Conservation (phyloP, 371 early-diverging fungal species). For the Circinella minor region DNA sequence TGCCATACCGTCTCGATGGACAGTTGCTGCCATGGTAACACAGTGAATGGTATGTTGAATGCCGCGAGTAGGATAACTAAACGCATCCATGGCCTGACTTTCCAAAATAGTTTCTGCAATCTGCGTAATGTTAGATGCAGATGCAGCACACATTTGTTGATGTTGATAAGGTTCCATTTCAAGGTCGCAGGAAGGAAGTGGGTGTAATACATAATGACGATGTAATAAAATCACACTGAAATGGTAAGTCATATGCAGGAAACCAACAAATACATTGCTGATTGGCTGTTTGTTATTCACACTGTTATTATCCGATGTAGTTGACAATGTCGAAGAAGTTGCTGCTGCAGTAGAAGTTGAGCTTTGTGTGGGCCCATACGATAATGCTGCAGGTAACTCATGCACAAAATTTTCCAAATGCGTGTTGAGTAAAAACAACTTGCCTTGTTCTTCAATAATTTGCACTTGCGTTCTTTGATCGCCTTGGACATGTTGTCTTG, state of each 20-base stretch:
- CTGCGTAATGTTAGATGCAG: conserved; percentile 49
- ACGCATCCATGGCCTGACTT: conserved; percentile 24
- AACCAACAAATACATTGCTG: conserved; percentile 41
- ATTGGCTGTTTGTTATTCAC: conserved; percentile 41
- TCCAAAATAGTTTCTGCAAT: conserved; percentile 42
- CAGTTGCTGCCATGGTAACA: conserved; percentile 38
- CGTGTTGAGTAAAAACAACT: conserved; percentile 46
- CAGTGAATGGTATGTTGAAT: conserved; percentile 52
- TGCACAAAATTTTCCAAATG: conserved; percentile 51
- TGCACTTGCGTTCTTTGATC: conserved; percentile 28
- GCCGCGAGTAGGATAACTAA: conserved; percentile 42
- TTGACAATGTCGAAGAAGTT: too few relatives aligned
- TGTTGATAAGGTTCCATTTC: conserved; percentile 36
- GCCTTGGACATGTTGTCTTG: conserved; percentile 37
- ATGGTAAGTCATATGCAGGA: conserved; percentile 81
- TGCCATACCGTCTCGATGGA: conserved; percentile 41
- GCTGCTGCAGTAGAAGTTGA: conserved; percentile 35
- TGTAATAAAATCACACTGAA: conserved; percentile 80
- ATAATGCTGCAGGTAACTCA: conserved; percentile 51
- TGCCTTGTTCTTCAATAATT: conserved; percentile 43
- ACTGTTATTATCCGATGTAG: too few relatives aligned
- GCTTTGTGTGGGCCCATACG: conserved; percentile 43
- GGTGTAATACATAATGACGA: conserved; percentile 65
- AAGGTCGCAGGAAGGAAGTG: conserved; percentile 22
- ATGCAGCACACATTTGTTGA: conserved; percentile 37